Conservation (phyloP, 1,139 yeast species). For the Keqinozyma sinolaborantium region DNA sequence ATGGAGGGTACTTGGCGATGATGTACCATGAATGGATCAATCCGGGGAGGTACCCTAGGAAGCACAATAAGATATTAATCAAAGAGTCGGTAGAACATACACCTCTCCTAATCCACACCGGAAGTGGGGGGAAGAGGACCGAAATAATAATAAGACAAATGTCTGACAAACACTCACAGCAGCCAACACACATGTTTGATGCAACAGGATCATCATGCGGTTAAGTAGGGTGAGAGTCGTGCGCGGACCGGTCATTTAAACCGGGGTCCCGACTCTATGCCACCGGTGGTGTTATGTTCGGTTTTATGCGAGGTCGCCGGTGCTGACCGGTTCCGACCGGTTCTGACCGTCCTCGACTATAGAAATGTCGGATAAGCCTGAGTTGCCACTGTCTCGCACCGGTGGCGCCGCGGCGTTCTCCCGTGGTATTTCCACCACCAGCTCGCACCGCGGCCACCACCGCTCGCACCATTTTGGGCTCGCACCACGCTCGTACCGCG, state of each 20-base stretch:
- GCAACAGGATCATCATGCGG: too few species aligned
- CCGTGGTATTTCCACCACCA: too few species aligned
- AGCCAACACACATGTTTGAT: constrained; percentile 13
- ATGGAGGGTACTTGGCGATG: constrained; percentile 46
- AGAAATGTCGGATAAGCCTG: too few species aligned
- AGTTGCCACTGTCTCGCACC: too few species aligned
- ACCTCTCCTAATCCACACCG: constrained; percentile 69
- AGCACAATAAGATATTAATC: constrained; percentile 54
- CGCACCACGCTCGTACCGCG: too few species aligned
- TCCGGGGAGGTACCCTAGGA: constrained; percentile 68
- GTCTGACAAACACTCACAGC: constrained; percentile 39
- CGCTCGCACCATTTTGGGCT: too few species aligned
- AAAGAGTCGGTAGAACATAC: constrained; percentile 59
- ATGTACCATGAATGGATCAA: constrained; percentile 66
- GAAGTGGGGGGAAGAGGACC: constrained; percentile 66
- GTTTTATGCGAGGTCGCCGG: too few species aligned
- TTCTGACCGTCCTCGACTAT: too few species aligned
- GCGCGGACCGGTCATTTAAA: neutral
- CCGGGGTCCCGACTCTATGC: neutral
- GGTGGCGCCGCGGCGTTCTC: too few species aligned
- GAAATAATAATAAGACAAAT: constrained; percentile 56
- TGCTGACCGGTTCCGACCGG: too few species aligned
- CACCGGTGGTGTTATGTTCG: constrained; percentile 1
- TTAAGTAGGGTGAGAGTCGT: neutral
- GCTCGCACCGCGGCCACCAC: too few species aligned